phyloP scores from a whole-genome alignment of 2,329 filamentous ascomycete species.

The Aspergillus ruber region DNA sequence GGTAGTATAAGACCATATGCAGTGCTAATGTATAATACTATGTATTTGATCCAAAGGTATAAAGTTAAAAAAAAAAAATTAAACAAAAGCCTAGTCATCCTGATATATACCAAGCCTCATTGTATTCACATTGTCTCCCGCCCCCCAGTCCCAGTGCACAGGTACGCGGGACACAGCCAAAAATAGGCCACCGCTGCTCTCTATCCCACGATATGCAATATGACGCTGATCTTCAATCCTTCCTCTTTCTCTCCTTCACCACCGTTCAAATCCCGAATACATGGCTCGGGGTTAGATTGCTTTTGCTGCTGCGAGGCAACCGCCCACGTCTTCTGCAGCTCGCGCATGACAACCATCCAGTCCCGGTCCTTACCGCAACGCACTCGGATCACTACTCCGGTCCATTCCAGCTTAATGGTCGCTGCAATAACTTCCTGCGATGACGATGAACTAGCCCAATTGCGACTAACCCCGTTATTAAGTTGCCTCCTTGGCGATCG shows the following conservation, averaged over 20 bases:
- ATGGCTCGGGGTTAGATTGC: background rate
- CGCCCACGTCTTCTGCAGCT: slow-evolving; percentile 13
- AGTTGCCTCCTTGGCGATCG: slow-evolving; percentile 5
- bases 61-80: background rate
- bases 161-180: too few relatives aligned
- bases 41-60: background rate
- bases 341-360: slow-evolving; percentile 6
- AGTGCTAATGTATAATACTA: background rate
- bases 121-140: background rate
- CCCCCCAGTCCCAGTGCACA: too few relatives aligned
- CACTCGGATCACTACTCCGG: slow-evolving; percentile 12
- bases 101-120: background rate
- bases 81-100: background rate
- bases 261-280: background rate
- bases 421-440: slow-evolving; percentile 7
- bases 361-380: slow-evolving; percentile 13
- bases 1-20: background rate
- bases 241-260: background rate
- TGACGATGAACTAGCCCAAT: background rate
- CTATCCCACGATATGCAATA: slow-evolving; percentile 8
- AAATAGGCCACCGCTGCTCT: background rate
- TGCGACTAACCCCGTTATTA: slow-evolving; percentile 1
- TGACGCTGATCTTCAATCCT: slow-evolving; percentile 11
- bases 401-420: slow-evolving; percentile 17
- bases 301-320: background rate